These are phyloP conservation scores for Alternaria burnsii DNA, from an alignment of 2,329 filamentous ascomycete species.

Conservation along the genomic window DNA sequence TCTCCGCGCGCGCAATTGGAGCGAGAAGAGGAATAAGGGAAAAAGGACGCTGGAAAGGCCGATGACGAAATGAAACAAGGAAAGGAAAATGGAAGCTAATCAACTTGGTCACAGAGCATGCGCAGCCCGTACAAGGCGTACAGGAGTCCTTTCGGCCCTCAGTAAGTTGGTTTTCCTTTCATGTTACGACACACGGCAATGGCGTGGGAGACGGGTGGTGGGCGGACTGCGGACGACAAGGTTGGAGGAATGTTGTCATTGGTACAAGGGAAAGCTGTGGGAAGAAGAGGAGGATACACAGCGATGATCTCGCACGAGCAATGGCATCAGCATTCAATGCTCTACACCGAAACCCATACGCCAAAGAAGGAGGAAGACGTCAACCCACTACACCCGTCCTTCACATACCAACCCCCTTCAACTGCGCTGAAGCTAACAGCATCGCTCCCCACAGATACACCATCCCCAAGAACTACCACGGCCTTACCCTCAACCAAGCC, in stretches of 20 bases:
- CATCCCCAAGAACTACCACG: constrained; percentile 58
- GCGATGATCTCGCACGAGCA: not conserved
- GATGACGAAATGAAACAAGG: constrained; percentile 5
- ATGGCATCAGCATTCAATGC: not conserved
- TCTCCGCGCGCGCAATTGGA: not conserved
- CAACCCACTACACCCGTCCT: not conserved
- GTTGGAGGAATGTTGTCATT: too few relatives aligned
- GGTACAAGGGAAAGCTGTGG: not conserved
- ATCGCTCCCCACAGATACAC: constrained; percentile 57
- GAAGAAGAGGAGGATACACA: constrained; percentile 1
- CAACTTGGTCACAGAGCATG: constrained; percentile 27
- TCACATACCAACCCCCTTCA: not conserved
- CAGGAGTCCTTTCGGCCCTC: constrained; percentile 65
- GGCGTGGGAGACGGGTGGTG: not conserved
- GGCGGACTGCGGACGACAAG: not conserved
- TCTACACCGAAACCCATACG: not conserved
- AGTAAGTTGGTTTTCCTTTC: constrained; percentile 55
- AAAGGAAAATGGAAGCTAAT: constrained; percentile 25
- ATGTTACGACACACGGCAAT: constrained; percentile 4
- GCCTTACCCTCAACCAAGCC: constrained; percentile 55
- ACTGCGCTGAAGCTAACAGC: too few relatives aligned
- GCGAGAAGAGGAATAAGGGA: not conserved
- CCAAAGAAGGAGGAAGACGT: not conserved
- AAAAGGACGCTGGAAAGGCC: not conserved
- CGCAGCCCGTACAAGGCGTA: constrained; percentile 59